Evolutionary conservation across 768 basidiomycete species (phyloP), one percentile per base, ranked within the genome.

Genomic region (Hortiboletus campestris): DNA sequence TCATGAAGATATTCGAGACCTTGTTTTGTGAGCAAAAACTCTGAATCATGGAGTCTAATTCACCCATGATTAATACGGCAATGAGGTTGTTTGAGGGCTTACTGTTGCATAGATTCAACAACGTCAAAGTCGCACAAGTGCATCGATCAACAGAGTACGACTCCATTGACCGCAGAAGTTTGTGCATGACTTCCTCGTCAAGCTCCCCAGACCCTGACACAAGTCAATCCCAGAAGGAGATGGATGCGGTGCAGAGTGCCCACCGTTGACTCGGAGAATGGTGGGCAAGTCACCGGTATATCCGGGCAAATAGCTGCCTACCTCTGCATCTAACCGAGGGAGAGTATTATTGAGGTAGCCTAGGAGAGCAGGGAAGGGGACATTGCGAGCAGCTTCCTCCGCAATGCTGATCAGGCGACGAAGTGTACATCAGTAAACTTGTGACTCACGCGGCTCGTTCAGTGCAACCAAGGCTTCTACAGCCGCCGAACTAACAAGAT

Each of bases 81-180:
- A n/a, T 17, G 12, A 19, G 32, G 32, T 2, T 10, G 11, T 17
- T 36, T 2, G 11, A 35, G 20, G 19, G 31, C 57, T 48, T 32
- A 32, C 31, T 32, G 9, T 28, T 25, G 22, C 49, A 59, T 12
- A 61, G 13, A 16, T 61, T 61, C 16, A 59, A 20, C 20, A 61
- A 17, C 8, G 47, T 44, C 46, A 61, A 39, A 6, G 60, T 61
- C 19, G 57, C 50, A 3, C 8, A 20, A 2, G 28, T 59, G 42
- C 60, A 46, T n/a, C 49, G 6, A 20, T 25, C 29, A n/a, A 17
- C 6, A 38, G 46, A 4, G 2, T 22, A 8, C 2, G 57, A 59
- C 19, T 46, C 6, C 34, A 49, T 25, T 2, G 60, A 19, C 25
- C 0, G 36, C 9, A 59, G 2, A 10, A 61, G 19, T 20, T 46